These are phyloP conservation scores for Aspergillus sp. DNA, from an alignment of 2,329 filamentous ascomycete genomes.

Conservation along the genomic window DNA sequence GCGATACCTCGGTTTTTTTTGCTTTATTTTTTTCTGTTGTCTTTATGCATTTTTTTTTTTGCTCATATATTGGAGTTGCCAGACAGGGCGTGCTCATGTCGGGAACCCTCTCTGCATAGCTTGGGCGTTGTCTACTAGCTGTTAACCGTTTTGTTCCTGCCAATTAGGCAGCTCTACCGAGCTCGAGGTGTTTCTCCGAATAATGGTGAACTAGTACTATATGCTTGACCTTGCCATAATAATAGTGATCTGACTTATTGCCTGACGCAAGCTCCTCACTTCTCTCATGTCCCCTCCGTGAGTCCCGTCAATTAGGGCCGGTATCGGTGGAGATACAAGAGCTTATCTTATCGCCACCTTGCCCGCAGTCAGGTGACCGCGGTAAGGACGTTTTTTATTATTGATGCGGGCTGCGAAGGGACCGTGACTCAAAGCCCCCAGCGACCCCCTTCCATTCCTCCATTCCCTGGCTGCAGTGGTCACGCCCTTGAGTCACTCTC, in stretches of 20 bases:
- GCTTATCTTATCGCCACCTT: constrained; percentile 29
- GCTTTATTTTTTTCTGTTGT: constrained; percentile 6
- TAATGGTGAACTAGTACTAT: constrained; percentile 6
- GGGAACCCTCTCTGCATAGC: constrained; percentile 15
- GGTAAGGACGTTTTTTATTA: neutral
- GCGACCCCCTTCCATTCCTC: neutral
- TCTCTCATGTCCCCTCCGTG: no score
- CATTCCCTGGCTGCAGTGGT: constrained; percentile 5
- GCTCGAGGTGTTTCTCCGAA: neutral
- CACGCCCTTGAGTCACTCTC: constrained; percentile 3
- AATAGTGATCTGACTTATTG: constrained; percentile 4
- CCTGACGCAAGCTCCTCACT: neutral
- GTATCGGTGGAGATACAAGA: neutral
- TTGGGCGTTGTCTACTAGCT: constrained; percentile 14
- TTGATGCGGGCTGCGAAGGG: constrained; percentile 3
- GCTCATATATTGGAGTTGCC: neutral
- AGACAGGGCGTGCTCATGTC: constrained; percentile 3
- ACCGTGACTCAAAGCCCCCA: constrained; percentile 22
- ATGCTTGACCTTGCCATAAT: neutral
- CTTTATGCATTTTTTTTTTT: neutral
- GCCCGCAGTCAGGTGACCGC: constrained; percentile 22
- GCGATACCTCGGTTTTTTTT: constrained; percentile 12
- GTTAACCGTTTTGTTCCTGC: constrained; percentile 1
- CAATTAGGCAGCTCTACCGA: neutral
- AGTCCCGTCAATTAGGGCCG: neutral